phyloP scores from a whole-genome alignment of 2,329 filamentous ascomycete genomes.

The Podosphaera aphanis region DNA sequence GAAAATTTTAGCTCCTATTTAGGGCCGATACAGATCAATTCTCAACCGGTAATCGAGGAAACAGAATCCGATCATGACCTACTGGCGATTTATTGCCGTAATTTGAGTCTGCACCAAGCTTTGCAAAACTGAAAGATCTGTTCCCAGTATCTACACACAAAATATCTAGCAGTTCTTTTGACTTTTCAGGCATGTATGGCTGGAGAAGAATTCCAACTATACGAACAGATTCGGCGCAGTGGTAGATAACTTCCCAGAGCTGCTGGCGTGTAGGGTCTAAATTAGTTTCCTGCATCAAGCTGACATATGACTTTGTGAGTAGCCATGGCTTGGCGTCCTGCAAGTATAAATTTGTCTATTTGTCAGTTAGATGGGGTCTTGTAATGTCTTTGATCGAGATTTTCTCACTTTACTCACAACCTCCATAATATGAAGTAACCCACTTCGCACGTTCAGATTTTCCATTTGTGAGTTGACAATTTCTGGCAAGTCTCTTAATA shows the following conservation, averaged over 20 bases:
- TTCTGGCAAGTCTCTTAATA: slow-evolving; percentile 14
- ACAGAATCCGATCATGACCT: slow-evolving; percentile 22
- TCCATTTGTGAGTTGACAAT: slow-evolving; percentile 34
- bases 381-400: neutral
- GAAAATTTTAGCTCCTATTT: too few relatives aligned
- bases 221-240: slow-evolving; percentile 52
- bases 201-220: slow-evolving; percentile 67
- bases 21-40: too few relatives aligned
- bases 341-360: slow-evolving; percentile 43
- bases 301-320: slow-evolving; percentile 19
- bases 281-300: neutral
- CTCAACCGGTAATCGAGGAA: slow-evolving; percentile 23
- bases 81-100: slow-evolving; percentile 35
- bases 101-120: slow-evolving; percentile 35
- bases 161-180: slow-evolving; percentile 47
- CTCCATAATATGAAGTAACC: slow-evolving; percentile 40
- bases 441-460: slow-evolving; percentile 36
- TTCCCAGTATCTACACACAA: slow-evolving; percentile 43
- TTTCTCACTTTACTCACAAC: slow-evolving; percentile 31
- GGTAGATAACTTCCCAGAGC: slow-evolving; percentile 34
- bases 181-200: slow-evolving; percentile 71
- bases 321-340: slow-evolving; percentile 46
- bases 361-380: slow-evolving; percentile 2
- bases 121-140: slow-evolving; percentile 39
- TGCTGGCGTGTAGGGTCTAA: slow-evolving; percentile 3